Evolutionary conservation across 2,329 filamentous ascomycete species (phyloP).

Genomic region (Fusarium sp.): DNA sequence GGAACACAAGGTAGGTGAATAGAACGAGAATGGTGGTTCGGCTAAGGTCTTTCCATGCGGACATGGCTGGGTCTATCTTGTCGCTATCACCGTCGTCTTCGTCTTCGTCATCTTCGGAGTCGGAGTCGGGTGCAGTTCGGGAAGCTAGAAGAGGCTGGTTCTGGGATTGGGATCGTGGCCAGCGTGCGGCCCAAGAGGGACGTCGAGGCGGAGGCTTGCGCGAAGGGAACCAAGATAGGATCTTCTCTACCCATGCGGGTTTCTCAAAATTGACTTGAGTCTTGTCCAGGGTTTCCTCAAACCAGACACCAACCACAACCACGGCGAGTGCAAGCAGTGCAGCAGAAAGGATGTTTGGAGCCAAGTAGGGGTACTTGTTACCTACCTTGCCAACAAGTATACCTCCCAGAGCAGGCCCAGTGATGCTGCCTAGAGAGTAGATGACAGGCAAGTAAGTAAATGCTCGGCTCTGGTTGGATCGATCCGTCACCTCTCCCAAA

Average conservation of each 20-base stretch:
- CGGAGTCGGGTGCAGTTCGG: conserved; percentile 37
- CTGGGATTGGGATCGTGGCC: conserved; percentile 52
- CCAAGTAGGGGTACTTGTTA: conserved; percentile 83
- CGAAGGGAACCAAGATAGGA: conserved; percentile 50
- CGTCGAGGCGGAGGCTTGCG: conserved; percentile 43
- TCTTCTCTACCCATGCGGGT: conserved; percentile 54
- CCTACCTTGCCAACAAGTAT: conserved; percentile 77
- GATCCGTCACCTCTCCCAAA: conserved; percentile 93
- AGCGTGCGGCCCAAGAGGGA: conserved; percentile 58
- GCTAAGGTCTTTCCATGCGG: conserved; percentile 74
- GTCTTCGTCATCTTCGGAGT: conserved; percentile 48
- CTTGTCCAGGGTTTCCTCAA: conserved; percentile 80
- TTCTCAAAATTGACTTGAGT: conserved; percentile 50
- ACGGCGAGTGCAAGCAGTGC: conserved; percentile 80
- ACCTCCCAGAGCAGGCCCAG: conserved; percentile 92
- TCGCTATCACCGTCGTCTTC: conserved; percentile 47
- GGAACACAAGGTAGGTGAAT: conserved; percentile 90
- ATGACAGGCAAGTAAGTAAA: conserved; percentile 96
- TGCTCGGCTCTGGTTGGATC: conserved; percentile 92
- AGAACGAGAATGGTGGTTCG: conserved; percentile 87
- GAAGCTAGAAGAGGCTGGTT: conserved; percentile 53
- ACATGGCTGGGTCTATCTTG: conserved; percentile 30
- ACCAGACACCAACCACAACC: conserved; percentile 80
- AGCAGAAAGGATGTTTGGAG: conserved; percentile 86
- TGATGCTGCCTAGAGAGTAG: conserved; percentile 95